These are phyloP conservation scores for Cutaneotrichosporon cavernicola DNA, from an alignment of 1,284 basidiomycete species.

Conservation along the genomic window DNA sequence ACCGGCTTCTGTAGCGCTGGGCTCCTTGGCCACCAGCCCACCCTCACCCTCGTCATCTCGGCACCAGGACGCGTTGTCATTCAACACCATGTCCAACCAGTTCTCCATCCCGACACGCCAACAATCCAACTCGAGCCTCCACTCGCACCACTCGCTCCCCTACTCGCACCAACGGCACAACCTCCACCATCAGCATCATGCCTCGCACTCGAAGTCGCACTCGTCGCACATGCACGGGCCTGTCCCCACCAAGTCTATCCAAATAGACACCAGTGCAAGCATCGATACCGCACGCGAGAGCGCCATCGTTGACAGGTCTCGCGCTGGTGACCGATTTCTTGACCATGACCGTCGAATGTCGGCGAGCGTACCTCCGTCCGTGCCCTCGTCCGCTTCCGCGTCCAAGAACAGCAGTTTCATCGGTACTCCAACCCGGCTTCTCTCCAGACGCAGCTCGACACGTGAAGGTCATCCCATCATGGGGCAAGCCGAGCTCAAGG, in stretches of 20 bases:
- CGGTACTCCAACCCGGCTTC: constrained; percentile 24
- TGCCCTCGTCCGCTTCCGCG: constrained; percentile 25
- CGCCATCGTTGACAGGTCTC: background rate
- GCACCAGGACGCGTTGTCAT: background rate
- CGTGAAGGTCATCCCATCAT: constrained; percentile 19
- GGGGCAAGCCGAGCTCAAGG: constrained; percentile 1
- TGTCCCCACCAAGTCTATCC: background rate
- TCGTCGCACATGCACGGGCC: background rate
- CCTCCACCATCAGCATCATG: background rate
- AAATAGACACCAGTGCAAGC: background rate
- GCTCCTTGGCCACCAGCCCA: constrained; percentile 3
- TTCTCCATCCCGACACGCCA: constrained; percentile 1
- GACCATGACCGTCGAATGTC: constrained; percentile 8
- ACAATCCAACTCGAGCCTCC: background rate
- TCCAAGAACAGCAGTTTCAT: constrained; percentile 30
- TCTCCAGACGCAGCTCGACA: constrained; percentile 29
- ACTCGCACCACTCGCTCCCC: background rate
- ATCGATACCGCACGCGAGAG: background rate
- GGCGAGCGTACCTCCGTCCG: constrained; percentile 11
- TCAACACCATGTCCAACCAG: constrained; percentile 8
- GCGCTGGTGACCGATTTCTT: background rate
- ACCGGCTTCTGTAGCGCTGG: constrained; percentile 5
- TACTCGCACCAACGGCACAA: background rate
- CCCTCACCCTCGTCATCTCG: constrained; percentile 4
- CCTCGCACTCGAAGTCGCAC: background rate